Conservation (phyloP, 306 rosid species). For the Pyrus pyrifolia region DNA sequence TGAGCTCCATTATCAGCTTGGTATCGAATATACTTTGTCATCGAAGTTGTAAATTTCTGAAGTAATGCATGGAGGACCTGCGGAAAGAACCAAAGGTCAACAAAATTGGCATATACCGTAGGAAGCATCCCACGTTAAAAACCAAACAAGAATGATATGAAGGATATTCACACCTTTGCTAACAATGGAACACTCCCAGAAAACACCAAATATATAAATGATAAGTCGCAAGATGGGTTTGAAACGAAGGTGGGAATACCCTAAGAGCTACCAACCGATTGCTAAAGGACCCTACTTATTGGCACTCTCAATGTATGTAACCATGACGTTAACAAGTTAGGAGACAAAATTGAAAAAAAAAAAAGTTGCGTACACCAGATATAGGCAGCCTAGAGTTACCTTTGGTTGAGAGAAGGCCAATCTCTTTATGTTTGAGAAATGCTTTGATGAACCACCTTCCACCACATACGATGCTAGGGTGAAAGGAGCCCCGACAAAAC, state of each 20-base stretch:
- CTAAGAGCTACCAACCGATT: neutral
- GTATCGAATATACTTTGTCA: slow-evolving; percentile 76
- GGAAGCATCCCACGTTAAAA: neutral
- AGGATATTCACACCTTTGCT: neutral
- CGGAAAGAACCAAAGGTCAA: slow-evolving; percentile 15
- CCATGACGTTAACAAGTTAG: neutral
- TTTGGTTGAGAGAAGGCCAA: slow-evolving; percentile 73
- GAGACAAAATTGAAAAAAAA: neutral
- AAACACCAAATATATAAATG: neutral
- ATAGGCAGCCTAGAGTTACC: slow-evolving; percentile 9
- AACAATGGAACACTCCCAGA: neutral
- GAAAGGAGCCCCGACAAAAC: slow-evolving; percentile 97
- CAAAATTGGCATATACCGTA: neutral
- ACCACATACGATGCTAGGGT: slow-evolving; percentile 96
- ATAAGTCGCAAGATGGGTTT: neutral
- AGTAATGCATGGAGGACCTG: slow-evolving; percentile 86
- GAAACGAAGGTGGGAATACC: neutral
- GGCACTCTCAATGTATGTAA: too few species aligned
- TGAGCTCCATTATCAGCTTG: slow-evolving; percentile 96
- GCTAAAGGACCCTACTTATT: too few species aligned
- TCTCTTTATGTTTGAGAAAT: slow-evolving; percentile 85
- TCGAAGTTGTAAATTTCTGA: slow-evolving; percentile 72
- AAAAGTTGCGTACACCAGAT: neutral
- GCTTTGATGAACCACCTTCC: slow-evolving; percentile 96
- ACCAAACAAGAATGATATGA: neutral